phyloP scores from a whole-genome alignment of 768 basidiomycete species.

The Amyloporia xantha region DNA sequence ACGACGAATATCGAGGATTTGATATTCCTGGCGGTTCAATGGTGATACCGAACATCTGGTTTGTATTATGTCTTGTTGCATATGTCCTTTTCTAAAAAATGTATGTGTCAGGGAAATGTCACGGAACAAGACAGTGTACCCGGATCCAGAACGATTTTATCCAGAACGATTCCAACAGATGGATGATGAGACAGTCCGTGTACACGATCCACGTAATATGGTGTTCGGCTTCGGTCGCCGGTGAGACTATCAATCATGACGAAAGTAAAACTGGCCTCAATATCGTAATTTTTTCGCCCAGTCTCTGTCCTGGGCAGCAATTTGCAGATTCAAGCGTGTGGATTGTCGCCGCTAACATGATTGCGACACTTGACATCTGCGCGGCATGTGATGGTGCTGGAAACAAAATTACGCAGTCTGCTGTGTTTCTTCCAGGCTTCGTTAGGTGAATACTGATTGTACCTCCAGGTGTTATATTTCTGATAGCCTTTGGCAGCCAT shows the following conservation, averaged over 20 bases:
- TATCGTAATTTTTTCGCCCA: conserved; percentile 17
- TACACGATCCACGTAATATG: conserved; percentile 36
- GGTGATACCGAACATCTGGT: conserved; percentile 20
- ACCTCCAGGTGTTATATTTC: neutral
- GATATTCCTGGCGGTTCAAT: conserved; percentile 14
- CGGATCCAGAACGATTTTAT: conserved; percentile 38
- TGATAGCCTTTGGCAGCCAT: conserved; percentile 30
- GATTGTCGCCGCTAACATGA: conserved; percentile 37
- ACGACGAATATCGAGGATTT: conserved; percentile 20
- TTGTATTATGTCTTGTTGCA: neutral
- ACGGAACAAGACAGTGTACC: conserved; percentile 25
- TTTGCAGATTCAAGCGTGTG: conserved; percentile 45
- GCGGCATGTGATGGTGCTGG: conserved; percentile 37
- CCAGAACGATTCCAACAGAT: conserved; percentile 45
- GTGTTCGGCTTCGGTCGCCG: conserved; percentile 54
- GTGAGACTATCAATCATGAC: conserved; percentile 7
- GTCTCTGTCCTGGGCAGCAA: conserved; percentile 49
- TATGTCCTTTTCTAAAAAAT: neutral
- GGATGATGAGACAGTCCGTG: conserved; percentile 23
- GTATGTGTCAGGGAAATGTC: conserved; percentile 22
- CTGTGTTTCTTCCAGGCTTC: conserved; percentile 37
- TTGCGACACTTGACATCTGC: conserved; percentile 40
- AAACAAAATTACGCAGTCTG: conserved; percentile 30
- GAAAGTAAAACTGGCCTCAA: neutral
- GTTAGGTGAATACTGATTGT: conserved; percentile 32